Evolutionary conservation across 306 rosid genomes (phyloP).

Genomic region (Begonia peltatifolia): DNA sequence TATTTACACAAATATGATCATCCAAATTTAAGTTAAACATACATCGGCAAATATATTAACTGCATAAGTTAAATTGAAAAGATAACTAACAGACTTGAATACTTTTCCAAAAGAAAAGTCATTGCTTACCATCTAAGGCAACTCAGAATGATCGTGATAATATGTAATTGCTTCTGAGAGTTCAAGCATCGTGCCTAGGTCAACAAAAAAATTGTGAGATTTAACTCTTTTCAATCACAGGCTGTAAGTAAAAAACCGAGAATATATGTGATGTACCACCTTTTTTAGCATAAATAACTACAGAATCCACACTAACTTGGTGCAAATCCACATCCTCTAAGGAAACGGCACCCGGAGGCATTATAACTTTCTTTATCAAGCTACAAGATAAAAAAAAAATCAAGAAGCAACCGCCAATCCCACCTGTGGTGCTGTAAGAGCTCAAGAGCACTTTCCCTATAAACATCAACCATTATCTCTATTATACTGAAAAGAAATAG

Average conservation of each 20-base stretch:
- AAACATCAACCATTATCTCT: constrained; percentile 1
- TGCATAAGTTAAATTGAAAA: not conserved
- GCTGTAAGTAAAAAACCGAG: not conserved
- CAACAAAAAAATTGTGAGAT: constrained; percentile 1
- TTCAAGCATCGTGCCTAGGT: constrained; percentile 78
- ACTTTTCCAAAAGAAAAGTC: not conserved
- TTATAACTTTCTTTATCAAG: constrained; percentile 80
- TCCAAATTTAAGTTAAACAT: constrained; percentile 1
- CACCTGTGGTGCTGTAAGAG: constrained; percentile 73
- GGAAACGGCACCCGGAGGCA: constrained; percentile 98
- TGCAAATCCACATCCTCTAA: constrained; percentile 96
- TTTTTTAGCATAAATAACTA: constrained; percentile 74
- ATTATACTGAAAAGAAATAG: not conserved
- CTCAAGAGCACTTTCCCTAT: constrained; percentile 66
- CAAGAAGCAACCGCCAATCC: constrained; percentile 64
- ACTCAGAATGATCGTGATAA: constrained; percentile 71
- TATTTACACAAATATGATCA: constrained; percentile 13
- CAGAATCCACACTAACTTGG: constrained; percentile 94
- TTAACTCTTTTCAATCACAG: not conserved
- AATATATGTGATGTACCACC: constrained; percentile 20
- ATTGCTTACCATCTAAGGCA: constrained; percentile 71
- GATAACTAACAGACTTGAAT: not conserved
- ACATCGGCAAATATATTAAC: not conserved
- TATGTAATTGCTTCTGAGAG: constrained; percentile 97
- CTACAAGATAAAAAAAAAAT: constrained; percentile 82